phyloP scores from a whole-genome alignment of 345 rosid genomes.

The Syzygium aqueum region DNA sequence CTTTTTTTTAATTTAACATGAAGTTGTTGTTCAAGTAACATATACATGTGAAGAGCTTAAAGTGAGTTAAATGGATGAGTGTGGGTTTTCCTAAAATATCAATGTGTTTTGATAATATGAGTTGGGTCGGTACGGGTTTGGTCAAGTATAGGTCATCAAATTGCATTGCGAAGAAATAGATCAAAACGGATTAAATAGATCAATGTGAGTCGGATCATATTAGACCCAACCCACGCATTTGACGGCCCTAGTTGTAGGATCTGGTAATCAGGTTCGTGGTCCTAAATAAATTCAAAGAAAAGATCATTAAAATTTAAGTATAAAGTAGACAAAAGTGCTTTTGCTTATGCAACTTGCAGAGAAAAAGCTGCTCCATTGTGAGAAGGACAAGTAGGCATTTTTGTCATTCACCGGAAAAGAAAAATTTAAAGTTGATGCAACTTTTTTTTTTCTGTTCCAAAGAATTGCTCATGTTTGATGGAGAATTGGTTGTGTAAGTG shows the following conservation, averaged over 20 bases:
- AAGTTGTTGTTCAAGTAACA: no score
- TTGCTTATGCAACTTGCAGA: neutral
- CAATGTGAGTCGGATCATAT: no score
- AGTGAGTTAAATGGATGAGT: no score
- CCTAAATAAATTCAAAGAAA: neutral
- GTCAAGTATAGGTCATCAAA: no score
- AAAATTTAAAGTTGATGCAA: neutral
- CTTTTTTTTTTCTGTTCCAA: neutral
- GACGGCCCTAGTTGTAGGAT: neutral
- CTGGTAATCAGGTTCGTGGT: neutral
- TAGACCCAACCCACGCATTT: no score
- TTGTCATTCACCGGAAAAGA: neutral
- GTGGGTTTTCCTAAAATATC: no score
- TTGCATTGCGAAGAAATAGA: no score
- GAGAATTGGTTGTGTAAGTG: neutral
- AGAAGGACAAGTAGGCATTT: neutral
- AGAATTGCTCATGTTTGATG: neutral
- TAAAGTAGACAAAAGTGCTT: neutral
- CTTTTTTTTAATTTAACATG: no score
- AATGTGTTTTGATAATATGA: no score
- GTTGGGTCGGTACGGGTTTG: no score
- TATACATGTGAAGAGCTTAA: no score
- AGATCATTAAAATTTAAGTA: neutral
- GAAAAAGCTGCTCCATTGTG: neutral
- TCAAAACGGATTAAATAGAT: no score